Conservation (phyloP, 1,139 yeast genomes). For the Diutina mesorugosa region DNA sequence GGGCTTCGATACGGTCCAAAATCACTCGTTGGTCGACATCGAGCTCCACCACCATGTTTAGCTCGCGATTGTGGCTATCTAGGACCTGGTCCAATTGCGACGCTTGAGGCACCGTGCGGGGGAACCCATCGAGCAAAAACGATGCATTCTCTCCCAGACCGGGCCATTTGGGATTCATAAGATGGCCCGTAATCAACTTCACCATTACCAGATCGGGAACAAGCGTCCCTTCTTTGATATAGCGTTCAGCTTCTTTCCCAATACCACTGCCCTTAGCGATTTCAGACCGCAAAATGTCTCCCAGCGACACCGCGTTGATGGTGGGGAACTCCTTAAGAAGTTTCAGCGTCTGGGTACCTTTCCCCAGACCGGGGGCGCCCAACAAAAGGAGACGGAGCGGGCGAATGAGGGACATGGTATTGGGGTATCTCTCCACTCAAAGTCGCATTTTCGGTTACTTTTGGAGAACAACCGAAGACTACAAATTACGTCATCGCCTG, state of each 20-base stretch:
- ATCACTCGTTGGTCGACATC: constrained; percentile 76
- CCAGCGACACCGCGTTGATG: constrained; percentile 57
- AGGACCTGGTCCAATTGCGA: constrained; percentile 38
- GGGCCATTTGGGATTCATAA: constrained; percentile 20
- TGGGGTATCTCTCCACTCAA: not conserved
- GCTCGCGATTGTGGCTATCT: constrained; percentile 17
- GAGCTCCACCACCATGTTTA: constrained; percentile 71
- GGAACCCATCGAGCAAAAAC: constrained; percentile 89
- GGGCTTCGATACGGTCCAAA: constrained; percentile 64
- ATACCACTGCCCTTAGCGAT: constrained; percentile 41
- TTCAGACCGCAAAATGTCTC: constrained; percentile 67
- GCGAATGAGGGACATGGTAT: constrained; percentile 10
- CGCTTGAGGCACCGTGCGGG: constrained; percentile 71
- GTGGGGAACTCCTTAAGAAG: constrained; percentile 41
- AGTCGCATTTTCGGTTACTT: constrained; percentile 1
- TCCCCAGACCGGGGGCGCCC: constrained; percentile 95
- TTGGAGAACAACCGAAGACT: no score
- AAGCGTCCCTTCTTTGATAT: constrained; percentile 50
- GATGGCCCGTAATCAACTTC: constrained; percentile 38
- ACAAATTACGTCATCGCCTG: not conserved
- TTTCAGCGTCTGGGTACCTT: constrained; percentile 74
- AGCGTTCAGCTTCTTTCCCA: constrained; percentile 45
- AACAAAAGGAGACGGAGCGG: constrained; percentile 55
- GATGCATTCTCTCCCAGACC: constrained; percentile 16
- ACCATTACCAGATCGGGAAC: constrained; percentile 68